Base-by-base conservation (phyloP, 208 protist genomes). In the Trypanosoma grayi region DNA sequence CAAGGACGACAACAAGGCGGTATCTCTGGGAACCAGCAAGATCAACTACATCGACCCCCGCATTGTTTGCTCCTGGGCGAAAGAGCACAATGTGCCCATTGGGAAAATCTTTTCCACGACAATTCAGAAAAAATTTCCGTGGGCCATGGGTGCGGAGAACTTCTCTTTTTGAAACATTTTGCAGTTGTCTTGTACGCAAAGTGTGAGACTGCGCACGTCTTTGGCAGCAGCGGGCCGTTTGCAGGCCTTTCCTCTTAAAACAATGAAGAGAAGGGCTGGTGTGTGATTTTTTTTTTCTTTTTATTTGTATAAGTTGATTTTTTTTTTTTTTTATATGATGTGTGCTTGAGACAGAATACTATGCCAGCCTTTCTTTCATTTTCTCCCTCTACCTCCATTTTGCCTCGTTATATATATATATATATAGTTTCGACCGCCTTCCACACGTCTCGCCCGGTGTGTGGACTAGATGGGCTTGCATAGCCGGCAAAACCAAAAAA, bases 21-120 rank as follows among this genome's bases (percentile, higher is more conserved):
- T 96, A 11, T 93, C 90, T n/a, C 74, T 99, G 0, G 87, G 94
- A 41, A 99, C 98, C 5, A 99, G 97, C 27, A 99, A 99, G 70
- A 93, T 99, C 48, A 99, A 99, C 82, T 99, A 99, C 78, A 97
- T 99, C 34, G 98, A 99, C 66, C 98, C 98, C 5, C 85, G 98
- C 24, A 99, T 99, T 56, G 90, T 97, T 14, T 92, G 98, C 59
- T 97, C 98, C 5, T 99, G 98, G 97, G 98, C 92, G 11, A 98
- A 88, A 67, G 70, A 80, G 37, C 66, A 97, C 33, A 71, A 87
- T 27, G 93, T 99, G 10, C 97, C 96, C 4, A 90, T 99, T 40
- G 91, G 92, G 34, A 98, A 98, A 71, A 69, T 99, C 33, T 99
- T 99, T 62, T 94, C 94, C 7, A 97, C 98, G 54, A 97, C 96